Conservation (phyloP, 2,329 filamentous ascomycete genomes). For the Pseudogymnoascus pannorum region DNA sequence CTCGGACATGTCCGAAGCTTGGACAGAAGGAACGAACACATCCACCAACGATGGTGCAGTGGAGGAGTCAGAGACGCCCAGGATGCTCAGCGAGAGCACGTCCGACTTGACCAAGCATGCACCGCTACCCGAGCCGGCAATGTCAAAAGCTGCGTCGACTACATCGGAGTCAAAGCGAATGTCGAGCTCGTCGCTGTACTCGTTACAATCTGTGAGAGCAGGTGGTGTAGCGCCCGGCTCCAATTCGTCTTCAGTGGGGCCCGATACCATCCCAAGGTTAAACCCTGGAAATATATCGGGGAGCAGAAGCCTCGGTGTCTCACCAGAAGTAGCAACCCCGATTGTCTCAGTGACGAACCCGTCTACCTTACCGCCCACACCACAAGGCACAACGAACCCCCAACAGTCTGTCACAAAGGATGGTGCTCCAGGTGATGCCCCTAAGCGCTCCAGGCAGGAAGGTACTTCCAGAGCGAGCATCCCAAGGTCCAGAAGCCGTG, state of each 20-base stretch:
- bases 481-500: constrained; percentile 58
- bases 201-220: constrained; percentile 49
- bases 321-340: constrained; percentile 43
- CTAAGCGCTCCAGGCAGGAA: constrained; percentile 21
- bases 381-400: constrained; percentile 37
- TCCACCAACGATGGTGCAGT: constrained; percentile 36
- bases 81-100: constrained; percentile 32
- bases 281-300: constrained; percentile 19
- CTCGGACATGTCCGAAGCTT: constrained; percentile 36
- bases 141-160: constrained; percentile 40
- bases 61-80: constrained; percentile 44
- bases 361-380: constrained; percentile 33
- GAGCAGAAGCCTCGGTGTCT: constrained; percentile 13
- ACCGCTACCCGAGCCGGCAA: constrained; percentile 41
- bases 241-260: constrained; percentile 45
- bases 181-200: constrained; percentile 68
- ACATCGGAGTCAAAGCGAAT: constrained; percentile 57
- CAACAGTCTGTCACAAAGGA: constrained; percentile 38
- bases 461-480: constrained; percentile 34
- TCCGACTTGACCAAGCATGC: constrained; percentile 22
- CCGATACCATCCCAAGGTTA: constrained; percentile 35
- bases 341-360: constrained; percentile 49
- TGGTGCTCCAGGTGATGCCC: not conserved
- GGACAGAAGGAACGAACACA: constrained; percentile 32
- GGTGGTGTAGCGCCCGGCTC: constrained; percentile 44